Evolutionary conservation across 1,284 basidiomycete species (phyloP), one percentile per base, ranked within the genome.

Genomic region (Hymenochaete sp.): DNA sequence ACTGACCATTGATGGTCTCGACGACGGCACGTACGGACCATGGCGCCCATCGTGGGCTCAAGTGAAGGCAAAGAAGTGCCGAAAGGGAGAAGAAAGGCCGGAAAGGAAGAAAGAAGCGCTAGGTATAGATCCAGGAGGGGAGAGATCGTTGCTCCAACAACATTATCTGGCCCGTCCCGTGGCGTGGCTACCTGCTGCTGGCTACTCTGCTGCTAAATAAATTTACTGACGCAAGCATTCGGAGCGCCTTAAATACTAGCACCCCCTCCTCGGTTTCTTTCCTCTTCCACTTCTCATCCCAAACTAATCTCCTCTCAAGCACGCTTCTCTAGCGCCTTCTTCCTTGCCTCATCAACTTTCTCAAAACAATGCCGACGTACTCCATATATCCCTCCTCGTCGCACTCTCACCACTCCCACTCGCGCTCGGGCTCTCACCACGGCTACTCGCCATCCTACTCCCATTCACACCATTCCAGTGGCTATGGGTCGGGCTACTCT

Each of bases 341-440:
- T 21, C 25, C 19, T 24, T 10, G 3, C 38, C 28, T 14, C 28
- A 19, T 16, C 32, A n/a, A 42, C 28, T 29, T 28, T 16, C 8
- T 24, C 8, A 4, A 8, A 13, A 45, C 18, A 1, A 50, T 45
- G 42, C 43, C 42, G 13, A 49, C 47, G 2, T 50, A 50, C 22
- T 29, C 44, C 18, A n/a, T 38, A 13, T 46, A 50, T 35, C 44
- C 48, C 10, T 32, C 38, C 11, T 44, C 47, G 14, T 40, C 29
- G n/a, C 48, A 42, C 33, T 38, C 40, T 9, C 29, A 40, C 21
- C 27, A 28, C 25, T 36, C 47, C 10, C 42, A 44, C 36, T 28
- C 49, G 14, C 39, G 45, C 13, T 32, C 49, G 14, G 46, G 47
- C 24, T 38, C 45, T 16, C 27, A 40, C 14, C 39, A 38, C 24